A percentile compares a stretch with the other conserved stretches of the same genome.
Conservation (phyloP, 352 stramenopile species). For the Phytophthora hybrid region DNA sequence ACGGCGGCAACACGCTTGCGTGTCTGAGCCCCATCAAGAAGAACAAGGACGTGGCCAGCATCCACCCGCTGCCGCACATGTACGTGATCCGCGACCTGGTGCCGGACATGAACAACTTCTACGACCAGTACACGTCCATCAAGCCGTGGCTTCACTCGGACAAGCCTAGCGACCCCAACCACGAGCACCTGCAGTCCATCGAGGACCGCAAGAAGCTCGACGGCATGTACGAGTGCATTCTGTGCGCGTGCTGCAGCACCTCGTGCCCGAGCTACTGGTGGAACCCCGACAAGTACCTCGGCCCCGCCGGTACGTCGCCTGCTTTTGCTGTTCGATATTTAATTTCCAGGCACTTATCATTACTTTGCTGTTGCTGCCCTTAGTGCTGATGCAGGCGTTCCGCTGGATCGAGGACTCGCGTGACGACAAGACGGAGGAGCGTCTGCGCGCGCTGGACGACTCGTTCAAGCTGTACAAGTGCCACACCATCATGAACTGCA, state of each 20-base stretch:
- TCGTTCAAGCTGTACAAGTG: conserved; percentile 99
- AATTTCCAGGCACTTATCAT: conserved; percentile 13
- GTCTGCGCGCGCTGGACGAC: conserved; percentile 96
- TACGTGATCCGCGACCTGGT: conserved; percentile 99
- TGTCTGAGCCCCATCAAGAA: conserved; percentile 98
- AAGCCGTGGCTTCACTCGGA: conserved; percentile 99
- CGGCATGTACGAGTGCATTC: conserved; percentile 99
- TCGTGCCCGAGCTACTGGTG: conserved; percentile 99
- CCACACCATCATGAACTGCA: conserved; percentile 99
- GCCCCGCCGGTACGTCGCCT: conserved; percentile 73
- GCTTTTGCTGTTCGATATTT: not conserved
- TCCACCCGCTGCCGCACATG: conserved; percentile 99
- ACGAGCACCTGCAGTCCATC: conserved; percentile 90
- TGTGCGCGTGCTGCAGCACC: conserved; percentile 99
- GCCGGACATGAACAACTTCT: conserved; percentile 99
- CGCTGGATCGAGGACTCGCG: conserved; percentile 99
- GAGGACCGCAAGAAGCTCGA: conserved; percentile 99
- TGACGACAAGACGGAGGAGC: conserved; percentile 97
- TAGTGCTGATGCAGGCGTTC: conserved; percentile 95
- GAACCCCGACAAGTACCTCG: conserved; percentile 97
- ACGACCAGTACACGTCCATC: conserved; percentile 98
- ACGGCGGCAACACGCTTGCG: conserved; percentile 98
- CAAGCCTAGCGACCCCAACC: conserved; percentile 86
- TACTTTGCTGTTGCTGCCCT: conserved; percentile 13
- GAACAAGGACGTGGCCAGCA: conserved; percentile 94